Percentiles rank a stretch among this genome's conserved stretches.
Conservation (phyloP, 768 basidiomycete species). For the Tubosaeta sp. region DNA sequence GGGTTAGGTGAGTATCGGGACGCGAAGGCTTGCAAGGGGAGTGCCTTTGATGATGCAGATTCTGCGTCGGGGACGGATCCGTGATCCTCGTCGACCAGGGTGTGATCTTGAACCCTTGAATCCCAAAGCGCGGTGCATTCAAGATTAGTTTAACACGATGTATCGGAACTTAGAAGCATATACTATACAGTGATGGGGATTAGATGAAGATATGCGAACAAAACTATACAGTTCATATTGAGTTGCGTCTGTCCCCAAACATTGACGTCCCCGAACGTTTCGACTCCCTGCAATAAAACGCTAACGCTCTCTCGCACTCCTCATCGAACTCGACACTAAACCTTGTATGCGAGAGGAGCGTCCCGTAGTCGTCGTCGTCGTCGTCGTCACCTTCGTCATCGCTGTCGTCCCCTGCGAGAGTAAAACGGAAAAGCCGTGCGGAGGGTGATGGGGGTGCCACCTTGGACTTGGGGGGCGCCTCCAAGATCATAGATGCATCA, state of each 20-base stretch:
- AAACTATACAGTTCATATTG: slow-evolving; percentile 16
- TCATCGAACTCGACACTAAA: slow-evolving; percentile 21
- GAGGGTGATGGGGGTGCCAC: neutral
- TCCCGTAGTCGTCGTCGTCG: slow-evolving; percentile 30
- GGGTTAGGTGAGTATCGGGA: neutral
- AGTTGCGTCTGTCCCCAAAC: neutral
- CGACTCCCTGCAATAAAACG: slow-evolving; percentile 20
- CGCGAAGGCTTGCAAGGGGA: neutral
- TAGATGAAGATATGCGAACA: slow-evolving; percentile 17
- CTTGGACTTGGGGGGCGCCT: neutral
- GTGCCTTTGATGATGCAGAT: neutral
- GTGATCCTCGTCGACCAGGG: neutral
- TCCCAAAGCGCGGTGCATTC: neutral
- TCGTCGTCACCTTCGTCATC: slow-evolving; percentile 11
- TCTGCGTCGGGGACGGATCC: neutral
- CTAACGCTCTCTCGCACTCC: slow-evolving; percentile 24
- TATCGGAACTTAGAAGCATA: slow-evolving; percentile 10
- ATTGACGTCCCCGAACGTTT: neutral
- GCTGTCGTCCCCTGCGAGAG: slow-evolving; percentile 17
- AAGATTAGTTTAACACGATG: neutral
- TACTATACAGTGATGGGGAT: slow-evolving; percentile 7
- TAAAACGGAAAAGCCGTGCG: slow-evolving; percentile 18
- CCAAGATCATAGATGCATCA: neutral
- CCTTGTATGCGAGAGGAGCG: slow-evolving; percentile 9
- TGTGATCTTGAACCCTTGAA: neutral